A percentile compares a stretch with the other conserved stretches of the same genome.
Evolutionary conservation across 2,329 filamentous ascomycete species (phyloP).

Genomic region (Fusarium subtropicale): DNA sequence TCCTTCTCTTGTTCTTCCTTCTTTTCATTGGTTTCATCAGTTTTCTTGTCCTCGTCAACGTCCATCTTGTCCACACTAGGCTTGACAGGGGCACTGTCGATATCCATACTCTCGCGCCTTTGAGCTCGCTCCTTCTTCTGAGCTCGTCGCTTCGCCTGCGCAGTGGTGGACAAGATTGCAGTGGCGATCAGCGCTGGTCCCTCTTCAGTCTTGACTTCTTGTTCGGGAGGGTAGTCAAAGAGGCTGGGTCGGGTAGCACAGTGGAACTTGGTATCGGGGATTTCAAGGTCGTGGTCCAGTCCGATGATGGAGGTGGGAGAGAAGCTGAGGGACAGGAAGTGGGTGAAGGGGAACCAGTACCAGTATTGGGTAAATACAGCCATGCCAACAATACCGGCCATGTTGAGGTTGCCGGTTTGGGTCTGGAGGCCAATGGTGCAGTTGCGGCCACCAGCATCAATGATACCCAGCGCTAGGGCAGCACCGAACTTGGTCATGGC

Average conservation of each 20-base stretch:
- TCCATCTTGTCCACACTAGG: conserved; percentile 88
- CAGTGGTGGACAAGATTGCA: conserved; percentile 94
- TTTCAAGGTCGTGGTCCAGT: conserved; percentile 91
- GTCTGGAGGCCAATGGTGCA: conserved; percentile 98
- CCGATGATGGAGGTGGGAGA: conserved; percentile 97
- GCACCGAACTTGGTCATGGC: conserved; percentile 99
- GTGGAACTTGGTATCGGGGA: conserved; percentile 94
- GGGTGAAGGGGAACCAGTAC: conserved; percentile 99
- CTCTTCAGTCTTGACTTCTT: conserved; percentile 94
- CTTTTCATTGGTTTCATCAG: conserved; percentile 67
- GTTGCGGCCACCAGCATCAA: conserved; percentile 97
- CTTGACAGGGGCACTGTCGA: conserved; percentile 76
- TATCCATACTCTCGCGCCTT: conserved; percentile 93
- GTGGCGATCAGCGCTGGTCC: conserved; percentile 94
- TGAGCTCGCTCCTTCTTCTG: conserved; percentile 94
- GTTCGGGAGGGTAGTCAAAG: conserved; percentile 97
- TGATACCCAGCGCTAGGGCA: conserved; percentile 93
- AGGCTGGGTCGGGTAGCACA: conserved; percentile 93
- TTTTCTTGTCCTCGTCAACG: conserved; percentile 73
- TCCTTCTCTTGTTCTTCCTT: conserved; percentile 73
- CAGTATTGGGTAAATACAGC: conserved; percentile 99
- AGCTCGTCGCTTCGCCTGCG: conserved; percentile 93
- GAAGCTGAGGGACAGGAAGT: conserved; percentile 96
- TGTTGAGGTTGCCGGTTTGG: conserved; percentile 97
- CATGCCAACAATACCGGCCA: conserved; percentile 98